phyloP scores from a whole-genome alignment of 805 yeast genomes.

The Pichia sporocuriosa region DNA sequence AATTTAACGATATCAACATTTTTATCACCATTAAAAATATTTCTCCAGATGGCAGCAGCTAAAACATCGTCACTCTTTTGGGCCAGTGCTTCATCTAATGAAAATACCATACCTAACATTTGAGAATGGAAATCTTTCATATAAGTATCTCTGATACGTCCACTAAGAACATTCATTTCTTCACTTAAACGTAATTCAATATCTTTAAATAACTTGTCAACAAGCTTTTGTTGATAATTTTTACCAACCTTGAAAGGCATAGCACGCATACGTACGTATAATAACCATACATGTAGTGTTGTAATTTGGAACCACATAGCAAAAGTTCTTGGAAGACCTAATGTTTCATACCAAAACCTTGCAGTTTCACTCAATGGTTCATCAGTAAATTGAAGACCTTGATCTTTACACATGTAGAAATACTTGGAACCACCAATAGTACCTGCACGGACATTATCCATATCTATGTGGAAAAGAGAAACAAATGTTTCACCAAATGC shows the following conservation, averaged over 20 bases:
- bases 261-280: slow-evolving; percentile 92
- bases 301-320: slow-evolving; percentile 97
- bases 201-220: slow-evolving; percentile 84
- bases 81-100: slow-evolving; percentile 87
- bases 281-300: slow-evolving; percentile 85
- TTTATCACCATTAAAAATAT: slow-evolving; percentile 78
- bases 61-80: slow-evolving; percentile 65
- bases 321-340: slow-evolving; percentile 78
- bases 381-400: slow-evolving; percentile 70
- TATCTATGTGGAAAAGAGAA: slow-evolving; percentile 63
- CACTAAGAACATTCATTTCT: slow-evolving; percentile 78
- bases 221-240: slow-evolving; percentile 85
- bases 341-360: slow-evolving; percentile 74
- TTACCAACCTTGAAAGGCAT: slow-evolving; percentile 86
- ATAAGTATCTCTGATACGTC: slow-evolving; percentile 76
- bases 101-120: slow-evolving; percentile 78
- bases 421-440: slow-evolving; percentile 89
- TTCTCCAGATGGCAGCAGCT: slow-evolving; percentile 84
- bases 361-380: slow-evolving; percentile 71
- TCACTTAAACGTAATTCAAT: slow-evolving; percentile 79
- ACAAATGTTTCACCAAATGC: slow-evolving; percentile 61
- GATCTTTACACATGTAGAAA: slow-evolving; percentile 79
- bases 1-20: slow-evolving; percentile 76
- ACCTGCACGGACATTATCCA: slow-evolving; percentile 90
- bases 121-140: slow-evolving; percentile 87